Conservation (phyloP, 2,329 filamentous ascomycete species). For the Alternaria hordeiaustralica region DNA sequence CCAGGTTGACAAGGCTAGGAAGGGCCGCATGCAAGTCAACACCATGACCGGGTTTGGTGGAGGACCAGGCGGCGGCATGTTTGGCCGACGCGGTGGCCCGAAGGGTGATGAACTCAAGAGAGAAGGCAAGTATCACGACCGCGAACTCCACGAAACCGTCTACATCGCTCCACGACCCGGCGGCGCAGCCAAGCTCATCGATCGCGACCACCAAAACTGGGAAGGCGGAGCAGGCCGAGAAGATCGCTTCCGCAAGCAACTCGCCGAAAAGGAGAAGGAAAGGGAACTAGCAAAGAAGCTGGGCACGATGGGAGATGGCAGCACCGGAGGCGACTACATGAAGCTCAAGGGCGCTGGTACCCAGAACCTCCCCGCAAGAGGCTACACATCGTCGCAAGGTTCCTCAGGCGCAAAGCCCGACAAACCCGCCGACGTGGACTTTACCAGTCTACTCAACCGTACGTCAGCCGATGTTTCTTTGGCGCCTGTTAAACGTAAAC, state of each 20-base stretch:
- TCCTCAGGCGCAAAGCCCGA: conserved; percentile 22
- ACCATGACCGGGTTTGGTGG: conserved; percentile 62
- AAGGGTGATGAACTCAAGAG: conserved; percentile 37
- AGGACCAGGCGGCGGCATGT: conserved; percentile 41
- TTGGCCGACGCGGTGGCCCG: conserved; percentile 29
- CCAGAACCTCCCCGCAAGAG: conserved; percentile 25
- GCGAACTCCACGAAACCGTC: conserved; percentile 60
- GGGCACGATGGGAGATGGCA: conserved; percentile 64
- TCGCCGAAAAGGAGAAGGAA: conserved; percentile 74
- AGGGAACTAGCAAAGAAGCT: conserved; percentile 73
- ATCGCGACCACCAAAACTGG: conserved; percentile 60
- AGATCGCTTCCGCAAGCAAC: conserved; percentile 69
- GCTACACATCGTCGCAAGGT: conserved; percentile 24
- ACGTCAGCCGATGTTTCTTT: conserved; percentile 53
- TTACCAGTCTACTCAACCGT: conserved; percentile 54
- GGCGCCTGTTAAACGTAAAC: conserved; percentile 54
- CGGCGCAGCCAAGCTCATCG: conserved; percentile 69
- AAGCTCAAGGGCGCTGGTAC: conserved; percentile 42
- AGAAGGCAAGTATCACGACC: conserved; percentile 60
- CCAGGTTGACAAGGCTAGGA: conserved; percentile 73
- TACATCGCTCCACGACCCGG: conserved; percentile 51
- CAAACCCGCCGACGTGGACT: conserved; percentile 31
- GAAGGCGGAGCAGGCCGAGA: conserved; percentile 63
- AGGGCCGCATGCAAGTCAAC: conserved; percentile 80
- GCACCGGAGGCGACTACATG: conserved; percentile 76